Conservation (phyloP, 805 yeast genomes). For the Zygosaccharomyces kombuchaensis region DNA sequence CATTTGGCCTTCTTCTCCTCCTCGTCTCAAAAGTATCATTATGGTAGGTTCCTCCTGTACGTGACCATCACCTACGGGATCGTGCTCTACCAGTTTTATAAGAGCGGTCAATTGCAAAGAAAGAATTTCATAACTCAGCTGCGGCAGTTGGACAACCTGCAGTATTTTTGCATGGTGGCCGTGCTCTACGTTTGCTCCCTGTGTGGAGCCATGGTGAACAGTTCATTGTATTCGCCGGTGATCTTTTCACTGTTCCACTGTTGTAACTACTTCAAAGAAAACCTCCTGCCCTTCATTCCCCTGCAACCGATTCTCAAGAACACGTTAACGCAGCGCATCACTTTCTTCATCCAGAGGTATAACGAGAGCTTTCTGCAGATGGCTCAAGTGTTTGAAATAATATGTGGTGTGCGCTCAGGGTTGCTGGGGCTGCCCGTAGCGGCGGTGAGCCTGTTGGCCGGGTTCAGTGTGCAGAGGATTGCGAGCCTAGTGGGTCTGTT, state of each 20-base stretch:
- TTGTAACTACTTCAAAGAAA: slow-evolving; percentile 51
- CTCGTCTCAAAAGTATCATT: slow-evolving; percentile 35
- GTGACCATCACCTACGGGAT: slow-evolving; percentile 58
- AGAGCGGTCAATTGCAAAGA: slow-evolving; percentile 37
- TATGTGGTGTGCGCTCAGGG: slow-evolving; percentile 38
- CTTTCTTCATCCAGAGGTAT: slow-evolving; percentile 36
- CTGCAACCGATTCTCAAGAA: slow-evolving; percentile 21
- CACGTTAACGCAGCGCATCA: slow-evolving; percentile 31
- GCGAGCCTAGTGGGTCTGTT: slow-evolving; percentile 38
- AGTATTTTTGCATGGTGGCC: slow-evolving; percentile 48
- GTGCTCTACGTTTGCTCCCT: slow-evolving; percentile 42
- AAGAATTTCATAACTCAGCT: slow-evolving; percentile 32
- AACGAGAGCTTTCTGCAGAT: slow-evolving; percentile 41
- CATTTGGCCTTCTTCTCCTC: slow-evolving; percentile 41
- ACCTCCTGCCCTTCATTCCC: slow-evolving; percentile 51
- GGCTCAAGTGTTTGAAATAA: slow-evolving; percentile 47
- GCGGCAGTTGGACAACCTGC: slow-evolving; percentile 52
- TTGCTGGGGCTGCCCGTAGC: slow-evolving; percentile 41
- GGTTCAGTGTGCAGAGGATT: slow-evolving; percentile 19
- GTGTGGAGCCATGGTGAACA: slow-evolving; percentile 40
- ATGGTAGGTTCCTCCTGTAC: slow-evolving; percentile 44
- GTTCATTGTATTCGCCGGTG: slow-evolving; percentile 55
- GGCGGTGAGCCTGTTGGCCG: slow-evolving; percentile 33
- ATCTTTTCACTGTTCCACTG: slow-evolving; percentile 64
- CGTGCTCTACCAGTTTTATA: slow-evolving; percentile 57